Conservation (phyloP, 2,329 filamentous ascomycete species). For the Ophiocordyceps polyrhachis-furcata region DNA sequence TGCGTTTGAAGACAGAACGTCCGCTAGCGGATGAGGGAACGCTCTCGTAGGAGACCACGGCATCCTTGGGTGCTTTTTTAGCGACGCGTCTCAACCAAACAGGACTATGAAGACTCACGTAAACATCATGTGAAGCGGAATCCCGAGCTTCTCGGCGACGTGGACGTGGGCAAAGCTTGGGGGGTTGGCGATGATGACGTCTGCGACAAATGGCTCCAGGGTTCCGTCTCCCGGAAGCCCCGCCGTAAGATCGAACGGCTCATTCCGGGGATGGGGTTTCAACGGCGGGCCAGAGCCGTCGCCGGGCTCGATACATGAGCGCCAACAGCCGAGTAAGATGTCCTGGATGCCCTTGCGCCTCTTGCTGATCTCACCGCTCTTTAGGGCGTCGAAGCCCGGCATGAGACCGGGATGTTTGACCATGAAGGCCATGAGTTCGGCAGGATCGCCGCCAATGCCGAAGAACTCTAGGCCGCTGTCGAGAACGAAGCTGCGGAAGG, state of each 20-base stretch:
- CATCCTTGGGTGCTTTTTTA: slow-evolving; percentile 48
- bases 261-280: slow-evolving; percentile 25
- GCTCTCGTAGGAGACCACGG: slow-evolving; percentile 74
- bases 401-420: slow-evolving; percentile 75
- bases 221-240: slow-evolving; percentile 21
- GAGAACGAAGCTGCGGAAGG: slow-evolving; percentile 49
- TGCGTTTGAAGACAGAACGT: slow-evolving; percentile 58
- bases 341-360: slow-evolving; percentile 57
- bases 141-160: slow-evolving; percentile 54
- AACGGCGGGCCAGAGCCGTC: slow-evolving; percentile 38
- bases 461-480: slow-evolving; percentile 60
- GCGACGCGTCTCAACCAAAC: not conserved
- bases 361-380: slow-evolving; percentile 58
- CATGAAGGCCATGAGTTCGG: slow-evolving; percentile 74
- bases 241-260: slow-evolving; percentile 21
- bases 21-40: slow-evolving; percentile 74
- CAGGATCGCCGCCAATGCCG: slow-evolving; percentile 56
- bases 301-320: slow-evolving; percentile 64
- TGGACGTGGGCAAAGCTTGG: slow-evolving; percentile 63
- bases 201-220: slow-evolving; percentile 56
- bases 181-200: slow-evolving; percentile 63
- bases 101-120: slow-evolving; percentile 36
- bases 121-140: slow-evolving; percentile 74
- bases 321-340: slow-evolving; percentile 74
- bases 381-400: slow-evolving; percentile 61